A percentile compares a stretch with the other conserved stretches of the same genome.
These are phyloP conservation scores for Ziziphus jujuba DNA, from an alignment of 306 rosid genomes.

Conservation along the genomic window DNA sequence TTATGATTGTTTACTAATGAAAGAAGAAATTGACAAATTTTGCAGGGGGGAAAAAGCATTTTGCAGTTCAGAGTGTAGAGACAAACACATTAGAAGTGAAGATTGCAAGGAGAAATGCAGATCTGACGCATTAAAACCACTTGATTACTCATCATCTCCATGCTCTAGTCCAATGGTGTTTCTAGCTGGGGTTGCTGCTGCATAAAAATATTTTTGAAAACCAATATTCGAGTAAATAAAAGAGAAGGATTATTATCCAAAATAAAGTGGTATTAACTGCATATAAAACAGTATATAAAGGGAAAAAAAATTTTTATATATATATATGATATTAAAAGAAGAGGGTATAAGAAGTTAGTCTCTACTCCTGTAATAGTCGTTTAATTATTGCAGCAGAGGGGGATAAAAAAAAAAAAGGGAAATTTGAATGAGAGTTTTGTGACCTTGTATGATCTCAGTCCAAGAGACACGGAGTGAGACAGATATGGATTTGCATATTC, in stretches of 20 bases:
- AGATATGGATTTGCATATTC: too few species aligned
- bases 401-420: too few species aligned
- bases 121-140: conserved; percentile 40
- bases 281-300: neutral
- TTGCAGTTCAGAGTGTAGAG: conserved; percentile 67
- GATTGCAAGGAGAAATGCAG: conserved; percentile 43
- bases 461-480: too few species aligned
- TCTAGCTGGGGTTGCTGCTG: conserved; percentile 52
- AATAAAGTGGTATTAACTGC: conserved; percentile 27
- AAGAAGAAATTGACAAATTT: neutral
- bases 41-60: conserved; percentile 75
- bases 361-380: neutral
- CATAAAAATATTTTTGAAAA: conserved; percentile 23
- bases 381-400: too few species aligned
- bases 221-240: conserved; percentile 19
- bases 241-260: conserved; percentile 11
- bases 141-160: conserved; percentile 43
- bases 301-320: too few species aligned
- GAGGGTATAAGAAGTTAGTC: conserved; percentile 17
- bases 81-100: conserved; percentile 53
- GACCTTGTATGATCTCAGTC: too few species aligned
- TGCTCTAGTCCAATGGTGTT: conserved; percentile 49
- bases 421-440: too few species aligned
- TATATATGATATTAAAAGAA: too few species aligned
- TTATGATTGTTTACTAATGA: conserved; percentile 13